Evolutionary conservation across 495 filamentous ascomycete species (phyloP), one percentile per base, ranked within the genome.

Genomic region (Podospora sp.): DNA sequence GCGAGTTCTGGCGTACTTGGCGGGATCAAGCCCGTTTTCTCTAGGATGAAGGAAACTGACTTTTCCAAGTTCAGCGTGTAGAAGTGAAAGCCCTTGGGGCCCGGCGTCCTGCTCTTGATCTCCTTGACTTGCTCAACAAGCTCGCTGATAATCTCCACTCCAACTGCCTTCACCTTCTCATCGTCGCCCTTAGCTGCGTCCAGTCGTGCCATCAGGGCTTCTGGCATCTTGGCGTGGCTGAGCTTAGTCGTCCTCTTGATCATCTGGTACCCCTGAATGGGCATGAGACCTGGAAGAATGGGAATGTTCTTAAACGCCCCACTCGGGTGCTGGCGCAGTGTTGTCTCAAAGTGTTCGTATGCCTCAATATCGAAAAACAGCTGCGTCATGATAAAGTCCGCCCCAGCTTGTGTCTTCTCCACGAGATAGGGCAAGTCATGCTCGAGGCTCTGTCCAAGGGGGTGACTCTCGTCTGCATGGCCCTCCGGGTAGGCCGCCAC

Each of bases 371-470:
- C 93, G 76, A 94, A 99, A 80, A 97, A 98, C 25, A 99, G 83
- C 75, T 99, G 95, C n/a, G 96, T 98, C 92, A 99, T 96, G 75
- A 99, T 90, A 77, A 99, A 99, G 77, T 98, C 96, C 22, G 94
- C 96, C 0, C 95, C 95, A 4, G 95, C 95, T 71, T 89, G 82
- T 0, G 89, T 89, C 84, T 99, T 99, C 65, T 97, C 93, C 29
- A 97, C 85, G 57, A 99, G 82, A 73, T 92, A 97, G 7, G 95
- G 92, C 46, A 99, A 77, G 79, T 99, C 95, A 52, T 89, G 87
- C 67, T 85, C 83, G 0, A 92, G 83, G 74, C 89, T 89, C 80
- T 98, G 95, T 25, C 88, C 83, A 67, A 90, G 86, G 21, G 86
- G 86, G 79, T 93, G 88, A 49, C 89, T 89, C 74, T 96, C 92